Evolutionary conservation across 352 stramenopile genomes (phyloP), one percentile per base, ranked within the genome.

Genomic region (Lagenidium sp.): DNA sequence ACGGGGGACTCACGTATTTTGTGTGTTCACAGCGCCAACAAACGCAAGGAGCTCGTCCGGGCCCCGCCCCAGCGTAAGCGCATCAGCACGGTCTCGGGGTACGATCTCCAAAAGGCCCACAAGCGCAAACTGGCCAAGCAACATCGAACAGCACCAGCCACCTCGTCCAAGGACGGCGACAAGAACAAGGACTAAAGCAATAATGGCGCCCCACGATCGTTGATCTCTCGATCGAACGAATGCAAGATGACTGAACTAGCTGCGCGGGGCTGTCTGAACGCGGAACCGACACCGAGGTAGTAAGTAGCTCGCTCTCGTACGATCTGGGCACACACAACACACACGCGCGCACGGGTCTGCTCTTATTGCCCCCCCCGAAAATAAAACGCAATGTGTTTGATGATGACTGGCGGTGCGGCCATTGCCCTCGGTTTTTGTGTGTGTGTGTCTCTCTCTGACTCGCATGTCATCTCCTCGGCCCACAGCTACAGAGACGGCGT

Each of bases 51-150:
- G 42, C 61, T 94, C 37, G 50, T 94, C 39, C 91, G 90, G 63
- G 74, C 76, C 15, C 81, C 81, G 28, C 65, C 75, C 1, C 53
- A 65, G 54, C 78, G 81, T 10, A 63, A 77, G 21, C 81, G 76
- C 30, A 91, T 94, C 55, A 87, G 78, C 43, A 94, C 81, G 0
- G 77, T 94, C 13, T 94, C 81, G 2, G 81, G 78, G 31, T 94
- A 91, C 47, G 81, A 94, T 39, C 50, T 94, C n/a, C 68, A 94
- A 47, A 91, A 89, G 59, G 59, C 71, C 36, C 73, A 91, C 44
- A 85, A 85, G 51, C 65, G 77, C 31, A 82, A 84, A 25, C 49
- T 76, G 29, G 16, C 41, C 4, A n/a, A n/a, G n/a, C n/a, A n/a
- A n/a, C n/a, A n/a, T n/a, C n/a, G n/a, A n/a, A n/a, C n/a, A n/a